Evolutionary conservation across 176 grass and related monocot species (phyloP), one percentile per base, ranked within the genome.

Genomic region (Oropetium thomaeum): DNA sequence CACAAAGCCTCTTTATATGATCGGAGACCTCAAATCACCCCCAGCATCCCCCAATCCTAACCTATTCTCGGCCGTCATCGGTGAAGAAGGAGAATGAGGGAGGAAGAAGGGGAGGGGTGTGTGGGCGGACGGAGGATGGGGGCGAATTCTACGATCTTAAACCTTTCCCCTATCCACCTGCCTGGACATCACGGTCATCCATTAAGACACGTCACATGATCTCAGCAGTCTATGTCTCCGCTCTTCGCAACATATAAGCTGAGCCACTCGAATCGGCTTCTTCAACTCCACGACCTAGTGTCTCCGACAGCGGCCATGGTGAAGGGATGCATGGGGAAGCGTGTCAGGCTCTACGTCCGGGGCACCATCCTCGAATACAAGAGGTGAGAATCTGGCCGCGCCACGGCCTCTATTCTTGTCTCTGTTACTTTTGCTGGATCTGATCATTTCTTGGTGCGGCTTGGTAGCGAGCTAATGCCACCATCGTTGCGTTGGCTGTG

Each of bases 331-430:
- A 88, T 75, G 1, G 86, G 86, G 16, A 75, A 88, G 75, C 80
- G 80, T 35, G 80, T 83, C 53, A 79, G 92, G 85, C 86, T 96
- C 58, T 92, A 92, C 53, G 86, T 92, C 57, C 76, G 89, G 13
- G 92, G 92, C 71, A 96, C 86, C 39, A 92, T 96, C 80, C 89
- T 96, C 51, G 86, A 89, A 17, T 96, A 89, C 74, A 96, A 96
- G 77, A 84, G 92, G 92, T 87, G 58, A 67, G 41, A 32, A 2
- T 62, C 60, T 34, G 8, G 28, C 20, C 1, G 6, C 12, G 11
- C 3, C 58, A 2, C 58, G 1, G 1, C 9, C 4, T 13, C 14
- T 44, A 17, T 5, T 30, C 7, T 0, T 12, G 9, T 6, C 0
- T 7, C 35, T 10, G 27, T 54, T 4, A 3, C 30, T 9, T 10